Evolutionary conservation across 2,329 filamentous ascomycete genomes (phyloP), one percentile per base, ranked within the genome.

Genomic region (Aspergillus nomiae): DNA sequence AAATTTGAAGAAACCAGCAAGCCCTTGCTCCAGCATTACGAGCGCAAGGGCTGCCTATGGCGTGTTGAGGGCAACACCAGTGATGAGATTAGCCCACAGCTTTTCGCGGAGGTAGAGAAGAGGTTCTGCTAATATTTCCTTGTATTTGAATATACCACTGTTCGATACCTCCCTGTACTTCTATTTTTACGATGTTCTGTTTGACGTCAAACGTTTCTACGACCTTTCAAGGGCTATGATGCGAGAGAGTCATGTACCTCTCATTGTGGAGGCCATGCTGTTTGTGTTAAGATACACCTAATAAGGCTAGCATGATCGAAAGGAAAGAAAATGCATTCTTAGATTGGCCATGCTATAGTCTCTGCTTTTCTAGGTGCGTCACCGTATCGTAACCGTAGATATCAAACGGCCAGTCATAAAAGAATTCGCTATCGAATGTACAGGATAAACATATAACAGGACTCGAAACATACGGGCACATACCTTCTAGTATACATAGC

Each of bases 71-170:
- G 95, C 26, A 87, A 94, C 79, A 94, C 89, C 76, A 97, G 93
- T 74, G 92, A 99, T 74, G 95, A 98, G 80, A 99, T 99, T 70
- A 94, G 86, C 59, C 95, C 95, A n/a, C 89, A 93, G 81, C 83
- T 99, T 32, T 91, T 92, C 73, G 80, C 83, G 10, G 93, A 97
- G 79, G 92, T 99, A 76, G 89, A 92, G 80, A 87, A 83, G 73
- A 86, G 90, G 61, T 98, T 98, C 79, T 83, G 77, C 63, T 78
- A 60, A 54, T n/a, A 30, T 16, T 14, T 30, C 16, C 51, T 58
- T 45, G 41, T 34, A 48, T 48, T 61, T 50, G 30, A 50, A 55
- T 56, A 62, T 70, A 58, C 50, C 56, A 60, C 36, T 36, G 19
- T 62, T 62, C 28, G 48, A 61, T 61, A 61, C 54, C 53, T 61